Evolutionary conservation across 768 basidiomycete genomes (phyloP).

Genomic region (Hericium coralloides): DNA sequence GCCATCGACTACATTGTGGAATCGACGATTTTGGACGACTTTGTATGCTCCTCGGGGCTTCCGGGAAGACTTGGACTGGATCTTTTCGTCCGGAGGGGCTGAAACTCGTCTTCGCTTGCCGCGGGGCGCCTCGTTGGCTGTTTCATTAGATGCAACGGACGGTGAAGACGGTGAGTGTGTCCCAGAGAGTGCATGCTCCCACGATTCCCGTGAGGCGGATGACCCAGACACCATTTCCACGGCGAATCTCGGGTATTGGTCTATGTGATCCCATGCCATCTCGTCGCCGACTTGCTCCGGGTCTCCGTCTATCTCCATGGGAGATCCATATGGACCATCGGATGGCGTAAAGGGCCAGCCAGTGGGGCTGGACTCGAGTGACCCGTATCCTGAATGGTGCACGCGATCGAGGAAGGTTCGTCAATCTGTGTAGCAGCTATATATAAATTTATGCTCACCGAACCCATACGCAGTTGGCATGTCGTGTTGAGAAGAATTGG

Average conservation of each 20-base stretch:
- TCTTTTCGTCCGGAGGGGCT: background rate
- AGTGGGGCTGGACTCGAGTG: no score
- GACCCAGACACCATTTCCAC: no score
- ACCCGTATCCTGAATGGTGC: no score
- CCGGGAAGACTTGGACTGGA: background rate
- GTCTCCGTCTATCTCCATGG: background rate
- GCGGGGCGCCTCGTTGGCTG: background rate
- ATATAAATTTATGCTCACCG: background rate
- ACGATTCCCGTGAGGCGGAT: background rate
- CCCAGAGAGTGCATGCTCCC: background rate
- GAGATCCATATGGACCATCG: background rate
- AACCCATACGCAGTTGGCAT: background rate
- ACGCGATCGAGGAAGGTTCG: no score
- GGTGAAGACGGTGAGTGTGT: background rate
- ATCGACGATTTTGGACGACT: slow-evolving; percentile 4
- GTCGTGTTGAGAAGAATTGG: background rate
- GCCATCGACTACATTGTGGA: slow-evolving; percentile 12
- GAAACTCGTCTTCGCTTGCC: background rate
- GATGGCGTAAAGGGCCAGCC: no score
- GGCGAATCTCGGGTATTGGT: background rate
- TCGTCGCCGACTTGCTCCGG: background rate
- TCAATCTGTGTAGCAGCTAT: no score
- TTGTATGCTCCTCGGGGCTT: background rate
- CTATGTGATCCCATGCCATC: background rate
- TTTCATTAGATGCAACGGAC: background rate